These are phyloP conservation scores for Claviceps spartinae DNA, from an alignment of 2,329 filamentous ascomycete genomes.

Conservation along the genomic window DNA sequence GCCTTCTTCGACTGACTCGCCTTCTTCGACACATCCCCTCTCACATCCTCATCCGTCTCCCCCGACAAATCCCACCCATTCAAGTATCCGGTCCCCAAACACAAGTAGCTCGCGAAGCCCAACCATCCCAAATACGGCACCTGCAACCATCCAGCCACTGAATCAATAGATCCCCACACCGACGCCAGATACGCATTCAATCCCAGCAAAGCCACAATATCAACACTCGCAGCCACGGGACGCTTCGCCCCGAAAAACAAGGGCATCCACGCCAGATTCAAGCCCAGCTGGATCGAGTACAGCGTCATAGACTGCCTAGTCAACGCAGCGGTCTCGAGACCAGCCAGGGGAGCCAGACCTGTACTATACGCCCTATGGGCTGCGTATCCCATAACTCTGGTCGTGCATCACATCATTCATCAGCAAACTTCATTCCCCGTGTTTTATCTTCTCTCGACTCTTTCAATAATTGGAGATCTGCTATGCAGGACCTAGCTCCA, in stretches of 20 bases:
- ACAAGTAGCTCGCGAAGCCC: constrained; percentile 76
- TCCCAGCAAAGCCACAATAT: constrained; percentile 61
- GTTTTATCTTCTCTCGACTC: too few species aligned
- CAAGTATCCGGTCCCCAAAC: constrained; percentile 51
- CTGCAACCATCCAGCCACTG: constrained; percentile 57
- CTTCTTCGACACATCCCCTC: too few species aligned
- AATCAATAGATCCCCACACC: constrained; percentile 63
- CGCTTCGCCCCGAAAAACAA: constrained; percentile 73
- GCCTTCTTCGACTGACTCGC: too few species aligned
- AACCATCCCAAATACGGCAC: constrained; percentile 79
- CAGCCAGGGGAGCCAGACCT: constrained; percentile 44
- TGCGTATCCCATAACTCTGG: constrained; percentile 69
- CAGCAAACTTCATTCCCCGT: background rate
- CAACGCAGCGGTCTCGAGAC: constrained; percentile 38
- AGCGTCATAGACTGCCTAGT: constrained; percentile 58
- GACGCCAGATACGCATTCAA: constrained; percentile 62
- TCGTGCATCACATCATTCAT: background rate
- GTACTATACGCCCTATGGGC: constrained; percentile 61
- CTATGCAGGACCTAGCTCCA: too few species aligned
- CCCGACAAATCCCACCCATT: constrained; percentile 51
- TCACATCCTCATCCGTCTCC: constrained; percentile 12
- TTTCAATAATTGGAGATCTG: too few species aligned
- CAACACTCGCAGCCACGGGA: constrained; percentile 59
- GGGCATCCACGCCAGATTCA: constrained; percentile 86
- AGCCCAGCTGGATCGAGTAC: constrained; percentile 71